Evolutionary conservation across 2,329 filamentous ascomycete species (phyloP).

Genomic region (Colletotrichum chrysophilum): DNA sequence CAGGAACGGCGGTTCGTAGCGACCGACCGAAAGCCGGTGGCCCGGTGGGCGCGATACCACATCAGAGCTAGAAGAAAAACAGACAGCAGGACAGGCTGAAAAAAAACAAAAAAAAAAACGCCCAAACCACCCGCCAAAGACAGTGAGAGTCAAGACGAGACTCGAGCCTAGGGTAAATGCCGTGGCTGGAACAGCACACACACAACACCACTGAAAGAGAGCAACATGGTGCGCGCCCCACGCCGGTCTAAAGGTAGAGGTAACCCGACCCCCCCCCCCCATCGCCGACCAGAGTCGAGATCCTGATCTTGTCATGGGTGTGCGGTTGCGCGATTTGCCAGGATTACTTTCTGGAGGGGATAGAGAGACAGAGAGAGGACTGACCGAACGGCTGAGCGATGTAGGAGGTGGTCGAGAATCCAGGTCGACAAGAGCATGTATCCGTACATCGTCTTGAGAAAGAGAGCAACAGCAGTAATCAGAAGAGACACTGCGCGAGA

Average conservation of each 20-base stretch:
- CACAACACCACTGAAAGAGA: background rate
- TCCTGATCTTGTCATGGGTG: conserved; percentile 14
- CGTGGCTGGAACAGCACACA: conserved; percentile 1
- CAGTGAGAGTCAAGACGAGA: background rate
- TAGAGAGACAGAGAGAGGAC: background rate
- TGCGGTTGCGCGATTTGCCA: conserved; percentile 21
- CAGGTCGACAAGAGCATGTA: background rate
- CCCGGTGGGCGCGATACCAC: background rate
- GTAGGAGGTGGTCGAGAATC: background rate
- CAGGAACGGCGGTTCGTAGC: conserved; percentile 7
- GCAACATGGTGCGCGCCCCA: background rate
- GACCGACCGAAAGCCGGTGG: background rate
- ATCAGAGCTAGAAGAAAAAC: background rate
- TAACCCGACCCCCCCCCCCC: background rate
- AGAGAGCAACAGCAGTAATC: background rate
- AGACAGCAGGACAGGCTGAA: background rate
- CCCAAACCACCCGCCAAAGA: background rate
- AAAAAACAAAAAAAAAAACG: background rate
- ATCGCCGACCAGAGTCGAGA: background rate
- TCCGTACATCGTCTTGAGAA: background rate
- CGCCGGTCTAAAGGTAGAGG: background rate
- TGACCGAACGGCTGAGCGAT: background rate
- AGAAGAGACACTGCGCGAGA: background rate
- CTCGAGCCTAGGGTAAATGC: background rate
- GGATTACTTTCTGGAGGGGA: background rate